Evolutionary conservation across 371 early-diverging fungal genomes (phyloP).

Genomic region (Mucor plumbeus): DNA sequence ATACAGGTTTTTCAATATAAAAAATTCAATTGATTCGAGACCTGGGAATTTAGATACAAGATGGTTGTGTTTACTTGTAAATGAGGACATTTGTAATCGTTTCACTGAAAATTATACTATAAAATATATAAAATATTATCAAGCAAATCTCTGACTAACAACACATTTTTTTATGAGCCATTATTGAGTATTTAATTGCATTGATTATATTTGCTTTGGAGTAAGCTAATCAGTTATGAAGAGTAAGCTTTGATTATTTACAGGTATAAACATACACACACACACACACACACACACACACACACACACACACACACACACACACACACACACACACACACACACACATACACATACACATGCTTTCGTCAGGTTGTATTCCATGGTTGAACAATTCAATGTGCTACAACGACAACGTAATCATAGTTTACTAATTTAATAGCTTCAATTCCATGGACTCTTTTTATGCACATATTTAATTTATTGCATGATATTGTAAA

Average conservation of each 20-base stretch:
- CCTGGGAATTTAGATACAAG: background rate
- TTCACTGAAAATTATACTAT: background rate
- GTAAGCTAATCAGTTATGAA: no score
- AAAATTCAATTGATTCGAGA: background rate
- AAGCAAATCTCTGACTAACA: background rate
- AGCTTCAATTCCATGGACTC: background rate
- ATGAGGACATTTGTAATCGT: background rate
- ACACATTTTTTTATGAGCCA: background rate
- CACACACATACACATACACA: background rate
- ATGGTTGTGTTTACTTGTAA: background rate
- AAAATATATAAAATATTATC: background rate
- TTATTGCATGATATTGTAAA: background rate
- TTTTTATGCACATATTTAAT: background rate
- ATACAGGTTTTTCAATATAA: background rate
- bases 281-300: background rate
- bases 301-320: background rate
- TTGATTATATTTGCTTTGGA: no score
- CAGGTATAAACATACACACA: background rate
- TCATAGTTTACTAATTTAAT: background rate
- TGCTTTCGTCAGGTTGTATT: background rate
- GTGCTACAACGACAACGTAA: background rate
- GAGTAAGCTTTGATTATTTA: background rate
- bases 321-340: background rate
- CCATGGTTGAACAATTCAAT: background rate
- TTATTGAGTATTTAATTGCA: background rate